Percentiles rank a stretch among this genome's conserved stretches.
phyloP scores from a whole-genome alignment of 2,329 filamentous ascomycete genomes.

The Alternaria atra region DNA sequence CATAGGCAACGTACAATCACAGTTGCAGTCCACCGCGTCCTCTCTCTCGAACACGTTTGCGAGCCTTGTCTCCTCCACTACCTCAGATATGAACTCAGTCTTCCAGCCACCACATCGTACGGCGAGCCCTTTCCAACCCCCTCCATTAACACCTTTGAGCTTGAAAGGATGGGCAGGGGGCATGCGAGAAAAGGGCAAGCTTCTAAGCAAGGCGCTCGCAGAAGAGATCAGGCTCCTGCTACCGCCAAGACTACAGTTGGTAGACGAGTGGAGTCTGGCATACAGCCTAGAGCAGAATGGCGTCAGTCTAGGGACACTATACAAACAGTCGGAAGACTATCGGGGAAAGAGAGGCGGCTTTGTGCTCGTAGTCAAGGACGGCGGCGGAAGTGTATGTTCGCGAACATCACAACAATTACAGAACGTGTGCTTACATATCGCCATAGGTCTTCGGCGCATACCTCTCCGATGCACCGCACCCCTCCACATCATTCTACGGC shows the following conservation, averaged over 20 bases:
- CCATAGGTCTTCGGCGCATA: conserved; percentile 86
- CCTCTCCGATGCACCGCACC: conserved; percentile 86
- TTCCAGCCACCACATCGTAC: conserved; percentile 70
- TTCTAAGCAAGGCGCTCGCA: conserved; percentile 78
- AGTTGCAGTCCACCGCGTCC: conserved; percentile 32
- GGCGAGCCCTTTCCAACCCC: conserved; percentile 83
- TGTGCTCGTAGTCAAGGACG: conserved; percentile 85
- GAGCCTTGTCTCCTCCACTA: conserved; percentile 47
- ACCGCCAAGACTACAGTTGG: conserved; percentile 84
- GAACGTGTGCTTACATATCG: conserved; percentile 12
- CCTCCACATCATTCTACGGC: conserved; percentile 86
- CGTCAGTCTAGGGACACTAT: conserved; percentile 85
- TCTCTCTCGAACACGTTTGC: conserved; percentile 43
- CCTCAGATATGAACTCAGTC: conserved; percentile 63
- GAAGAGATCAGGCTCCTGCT: conserved; percentile 93
- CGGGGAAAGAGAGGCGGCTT: conserved; percentile 79
- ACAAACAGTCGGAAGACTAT: conserved; percentile 77
- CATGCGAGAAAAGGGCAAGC: conserved; percentile 67
- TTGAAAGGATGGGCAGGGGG: conserved; percentile 71
- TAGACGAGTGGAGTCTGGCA: conserved; percentile 83
- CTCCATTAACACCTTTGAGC: conserved; percentile 82
- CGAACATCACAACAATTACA: not conserved
- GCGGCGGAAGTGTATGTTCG: conserved; percentile 72
- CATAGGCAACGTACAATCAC: conserved; percentile 26
- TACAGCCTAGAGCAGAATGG: conserved; percentile 95